Base-by-base conservation (phyloP, 495 filamentous ascomycete genomes). In the Chlorociboria aeruginascens region DNA sequence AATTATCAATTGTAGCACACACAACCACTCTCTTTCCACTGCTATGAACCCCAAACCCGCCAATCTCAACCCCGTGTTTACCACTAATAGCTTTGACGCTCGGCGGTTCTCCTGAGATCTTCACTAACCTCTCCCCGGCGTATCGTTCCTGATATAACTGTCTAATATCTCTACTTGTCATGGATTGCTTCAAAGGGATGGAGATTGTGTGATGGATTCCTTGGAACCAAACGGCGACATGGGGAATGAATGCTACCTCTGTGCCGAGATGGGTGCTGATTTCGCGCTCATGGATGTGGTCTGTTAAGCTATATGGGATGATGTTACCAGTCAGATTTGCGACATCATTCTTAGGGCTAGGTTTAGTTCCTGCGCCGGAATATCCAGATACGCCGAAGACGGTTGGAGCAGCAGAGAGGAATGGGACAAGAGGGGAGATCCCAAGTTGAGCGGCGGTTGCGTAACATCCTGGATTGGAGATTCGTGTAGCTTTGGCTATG, bases 181-280 rank as follows among this genome's bases (percentile, higher is more conserved):
- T 88, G 51, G 77, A 72, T 61, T 86, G 72, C 54, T 81, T 80
- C 12, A 96, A 73, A 12, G 92, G 92, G 34, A 97, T 86, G 63
- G 75, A 85, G 65, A 96, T 89, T 32, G 89, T 84, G 66, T 94
- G 89, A 54, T 80, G 83, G 57, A 98, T 98, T 44, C 92, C 92
- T 64, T 93, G 87, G 77, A 98, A 98, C 92, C 92, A 97, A 20
- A 84, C 78, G 13, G 89, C 89, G 14, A 98, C 92, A 63, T 98
- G 92, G 32, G 92, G 92, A 48, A 93, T 81, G 61, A 98, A 98
- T 7, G 86, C 85, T 20, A 95, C 78, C 37, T 78, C 70, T 14
- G 70, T 72, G 38, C 85, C 86, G 8, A 97, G 76, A 63, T 90
- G 89, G 39, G 63, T 56, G 59, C 77, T 81, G 51, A 97, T 90